A percentile compares a stretch with the other conserved stretches of the same genome.
Evolutionary conservation across 2,329 filamentous ascomycete species (phyloP).

Genomic region (Thermomyces lanuginosus): DNA sequence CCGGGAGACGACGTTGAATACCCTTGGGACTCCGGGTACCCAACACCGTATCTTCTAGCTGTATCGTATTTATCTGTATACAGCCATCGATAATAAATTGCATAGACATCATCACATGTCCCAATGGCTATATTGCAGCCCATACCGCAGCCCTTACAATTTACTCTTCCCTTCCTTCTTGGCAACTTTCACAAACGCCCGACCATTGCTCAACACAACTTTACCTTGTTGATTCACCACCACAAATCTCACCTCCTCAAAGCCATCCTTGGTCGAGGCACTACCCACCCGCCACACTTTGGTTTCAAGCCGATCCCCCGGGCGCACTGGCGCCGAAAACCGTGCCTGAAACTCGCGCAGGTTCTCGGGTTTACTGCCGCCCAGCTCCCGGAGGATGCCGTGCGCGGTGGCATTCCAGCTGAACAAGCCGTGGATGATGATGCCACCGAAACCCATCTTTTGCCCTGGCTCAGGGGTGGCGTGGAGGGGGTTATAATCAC

Average conservation of each 20-base stretch:
- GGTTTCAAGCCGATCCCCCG: conserved; percentile 65
- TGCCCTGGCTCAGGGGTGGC: conserved; percentile 68
- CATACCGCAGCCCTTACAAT: conserved; percentile 31
- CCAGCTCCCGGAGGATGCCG: conserved; percentile 54
- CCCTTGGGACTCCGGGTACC: conserved; percentile 12
- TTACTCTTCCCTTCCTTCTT: conserved; percentile 39
- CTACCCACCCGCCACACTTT: conserved; percentile 67
- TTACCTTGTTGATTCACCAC: conserved; percentile 66
- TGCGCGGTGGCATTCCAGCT: conserved; percentile 71
- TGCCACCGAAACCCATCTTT: conserved; percentile 81
- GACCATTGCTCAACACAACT: conserved; percentile 72
- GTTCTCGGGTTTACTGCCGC: conserved; percentile 61
- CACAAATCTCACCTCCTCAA: conserved; percentile 69
- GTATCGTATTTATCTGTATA: background rate
- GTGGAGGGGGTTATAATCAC: conserved; percentile 88
- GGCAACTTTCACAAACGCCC: conserved; percentile 56
- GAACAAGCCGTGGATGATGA: conserved; percentile 79
- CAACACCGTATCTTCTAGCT: background rate
- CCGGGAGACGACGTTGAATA: conserved; percentile 18
- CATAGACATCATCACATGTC: conserved; percentile 1
- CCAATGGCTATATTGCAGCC: conserved; percentile 1
- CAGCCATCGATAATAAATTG: background rate
- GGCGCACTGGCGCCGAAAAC: conserved; percentile 70
- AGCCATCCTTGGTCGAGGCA: conserved; percentile 34
- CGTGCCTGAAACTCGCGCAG: conserved; percentile 78